Conservation (phyloP, 495 filamentous ascomycete species). For the Annulohypoxylon nitens region DNA sequence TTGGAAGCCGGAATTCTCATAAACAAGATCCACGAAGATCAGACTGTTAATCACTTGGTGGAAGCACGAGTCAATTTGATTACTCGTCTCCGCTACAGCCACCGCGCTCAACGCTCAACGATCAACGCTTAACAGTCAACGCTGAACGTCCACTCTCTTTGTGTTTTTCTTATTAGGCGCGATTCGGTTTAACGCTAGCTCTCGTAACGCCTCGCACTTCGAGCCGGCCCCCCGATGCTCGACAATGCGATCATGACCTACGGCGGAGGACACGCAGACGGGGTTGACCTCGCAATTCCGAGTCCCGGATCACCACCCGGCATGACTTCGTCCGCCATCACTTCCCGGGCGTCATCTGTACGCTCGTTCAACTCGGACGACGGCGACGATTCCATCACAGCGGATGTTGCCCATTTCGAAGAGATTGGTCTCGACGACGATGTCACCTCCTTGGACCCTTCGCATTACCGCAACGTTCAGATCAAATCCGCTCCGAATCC, state of each 20-base stretch:
- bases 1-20: constrained; percentile 2
- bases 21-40: constrained; percentile 49
- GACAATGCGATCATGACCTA: constrained; percentile 72
- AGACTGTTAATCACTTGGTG: constrained; percentile 17
- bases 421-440: constrained; percentile 91
- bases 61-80: constrained; percentile 34
- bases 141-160: constrained; percentile 8
- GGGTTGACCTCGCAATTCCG: constrained; percentile 59
- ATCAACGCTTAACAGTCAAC: constrained; percentile 3
- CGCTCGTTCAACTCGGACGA: constrained; percentile 77
- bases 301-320: constrained; percentile 85
- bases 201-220: not conserved
- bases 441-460: constrained; percentile 50
- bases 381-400: constrained; percentile 69
- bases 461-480: constrained; percentile 59
- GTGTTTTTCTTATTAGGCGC: not conserved
- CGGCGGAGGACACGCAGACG: constrained; percentile 53
- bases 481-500: constrained; percentile 59
- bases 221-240: constrained; percentile 32
- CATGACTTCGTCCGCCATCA: constrained; percentile 81
- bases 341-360: constrained; percentile 91
- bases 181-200: not conserved
- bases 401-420: constrained; percentile 86
- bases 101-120: constrained; percentile 9
- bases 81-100: constrained; percentile 20